A percentile compares a stretch with the other conserved stretches of the same genome.
Conservation (phyloP, 2,329 filamentous ascomycete genomes). For the Ophiocordyceps camponoti-floridani region DNA sequence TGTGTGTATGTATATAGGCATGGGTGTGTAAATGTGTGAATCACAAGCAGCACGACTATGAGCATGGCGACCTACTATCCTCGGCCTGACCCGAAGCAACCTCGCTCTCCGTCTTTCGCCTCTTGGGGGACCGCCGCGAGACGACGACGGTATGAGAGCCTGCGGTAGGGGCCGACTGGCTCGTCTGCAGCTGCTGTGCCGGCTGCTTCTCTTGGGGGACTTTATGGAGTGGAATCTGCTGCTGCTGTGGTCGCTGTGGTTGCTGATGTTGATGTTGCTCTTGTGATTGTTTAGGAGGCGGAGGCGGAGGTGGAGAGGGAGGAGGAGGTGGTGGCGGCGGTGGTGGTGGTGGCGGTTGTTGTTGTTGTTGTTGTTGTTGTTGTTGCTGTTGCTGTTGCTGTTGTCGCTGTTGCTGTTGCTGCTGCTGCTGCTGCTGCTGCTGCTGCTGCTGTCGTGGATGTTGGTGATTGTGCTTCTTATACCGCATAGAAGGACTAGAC, state of each 20-base stretch:
- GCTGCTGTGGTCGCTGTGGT: conserved; percentile 2
- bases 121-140: conserved; percentile 17
- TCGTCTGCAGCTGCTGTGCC: neutral
- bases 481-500: conserved; percentile 22
- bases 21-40: no score
- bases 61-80: conserved; percentile 16
- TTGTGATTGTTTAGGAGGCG: conserved; percentile 4
- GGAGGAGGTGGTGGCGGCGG: no score
- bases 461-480: conserved; percentile 16
- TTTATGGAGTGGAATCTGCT: conserved; percentile 3
- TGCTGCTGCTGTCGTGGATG: conserved; percentile 6
- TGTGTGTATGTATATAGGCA: no score
- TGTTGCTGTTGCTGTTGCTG: conserved; percentile 4
- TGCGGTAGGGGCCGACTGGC: conserved; percentile 1
- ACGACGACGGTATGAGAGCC: conserved; percentile 3
- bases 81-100: conserved; percentile 15
- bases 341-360: no score
- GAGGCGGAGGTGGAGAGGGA: no score
- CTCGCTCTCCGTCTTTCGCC: conserved; percentile 16
- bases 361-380: conserved; percentile 4
- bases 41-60: no score
- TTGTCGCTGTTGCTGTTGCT: neutral
- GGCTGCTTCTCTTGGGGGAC: conserved; percentile 1
- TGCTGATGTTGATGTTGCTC: conserved; percentile 3
- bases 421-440: conserved; percentile 3